phyloP scores from a whole-genome alignment of 495 filamentous ascomycete genomes.

The Penicillium crystallinum region DNA sequence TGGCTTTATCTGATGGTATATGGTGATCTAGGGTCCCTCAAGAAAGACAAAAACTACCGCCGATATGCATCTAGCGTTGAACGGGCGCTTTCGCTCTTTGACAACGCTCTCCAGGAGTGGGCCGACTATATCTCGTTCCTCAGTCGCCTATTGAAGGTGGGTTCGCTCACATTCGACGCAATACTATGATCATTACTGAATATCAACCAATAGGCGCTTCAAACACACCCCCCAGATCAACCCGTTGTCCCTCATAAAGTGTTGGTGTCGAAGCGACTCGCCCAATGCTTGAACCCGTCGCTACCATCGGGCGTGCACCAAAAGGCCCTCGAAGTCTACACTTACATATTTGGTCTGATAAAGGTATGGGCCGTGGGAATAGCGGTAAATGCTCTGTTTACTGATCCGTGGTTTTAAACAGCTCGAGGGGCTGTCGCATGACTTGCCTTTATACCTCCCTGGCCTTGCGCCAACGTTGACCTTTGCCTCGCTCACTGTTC shows the following conservation, averaged over 20 bases:
- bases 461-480: conserved; percentile 83
- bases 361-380: conserved; percentile 17
- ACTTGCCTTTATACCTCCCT: conserved; percentile 82
- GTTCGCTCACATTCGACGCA: conserved; percentile 5
- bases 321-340: conserved; percentile 92
- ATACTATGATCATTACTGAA: conserved; percentile 17
- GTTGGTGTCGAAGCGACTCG: conserved; percentile 80
- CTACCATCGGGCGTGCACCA: conserved; percentile 98
- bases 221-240: conserved; percentile 70
- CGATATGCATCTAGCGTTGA: conserved; percentile 87
- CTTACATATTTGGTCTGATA: conserved; percentile 65
- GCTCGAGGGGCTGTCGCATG: conserved; percentile 67
- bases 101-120: conserved; percentile 94
- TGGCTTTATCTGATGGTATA: background rate
- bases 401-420: conserved; percentile 20
- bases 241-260: conserved; percentile 75
- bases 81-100: conserved; percentile 82
- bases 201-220: conserved; percentile 63
- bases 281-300: conserved; percentile 90
- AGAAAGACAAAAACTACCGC: conserved; percentile 86
- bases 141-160: conserved; percentile 82
- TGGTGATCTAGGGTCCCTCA: conserved; percentile 50
- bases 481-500: conserved; percentile 86
- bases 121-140: conserved; percentile 98
- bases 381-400: background rate